Conservation (phyloP, 73 alveolate species). For the Effrenium voratum region DNA sequence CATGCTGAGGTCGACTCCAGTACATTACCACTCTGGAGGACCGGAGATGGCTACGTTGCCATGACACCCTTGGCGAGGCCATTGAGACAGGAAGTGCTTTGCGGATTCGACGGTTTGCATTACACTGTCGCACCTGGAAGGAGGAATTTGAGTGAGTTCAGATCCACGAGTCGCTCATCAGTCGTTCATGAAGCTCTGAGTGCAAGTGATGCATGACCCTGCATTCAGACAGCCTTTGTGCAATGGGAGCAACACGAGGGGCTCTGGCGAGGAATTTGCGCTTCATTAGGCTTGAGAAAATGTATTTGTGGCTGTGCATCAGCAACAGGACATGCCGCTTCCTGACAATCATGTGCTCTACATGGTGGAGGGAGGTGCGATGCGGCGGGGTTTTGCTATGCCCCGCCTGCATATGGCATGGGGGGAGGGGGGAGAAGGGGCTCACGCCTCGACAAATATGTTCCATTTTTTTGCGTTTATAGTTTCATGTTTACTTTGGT, state of each 20-base stretch:
- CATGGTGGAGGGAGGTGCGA: slow-evolving; percentile 72
- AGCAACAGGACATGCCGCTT: slow-evolving; percentile 77
- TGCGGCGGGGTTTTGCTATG: neutral
- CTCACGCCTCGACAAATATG: no score
- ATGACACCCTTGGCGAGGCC: neutral
- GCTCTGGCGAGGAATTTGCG: neutral
- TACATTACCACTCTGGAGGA: slow-evolving; percentile 75
- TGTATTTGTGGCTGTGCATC: neutral
- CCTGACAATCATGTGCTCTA: slow-evolving; percentile 85
- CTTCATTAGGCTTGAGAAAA: neutral
- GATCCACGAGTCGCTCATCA: neutral
- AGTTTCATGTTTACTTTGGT: no score
- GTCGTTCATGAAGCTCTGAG: neutral
- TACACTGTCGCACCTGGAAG: neutral
- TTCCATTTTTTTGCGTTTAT: no score
- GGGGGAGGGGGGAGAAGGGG: slow-evolving; percentile 1
- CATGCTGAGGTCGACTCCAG: slow-evolving; percentile 92
- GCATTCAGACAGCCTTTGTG: neutral
- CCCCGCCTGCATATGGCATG: no score
- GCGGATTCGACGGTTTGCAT: neutral
- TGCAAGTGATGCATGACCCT: neutral
- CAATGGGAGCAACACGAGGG: neutral
- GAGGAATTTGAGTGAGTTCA: neutral
- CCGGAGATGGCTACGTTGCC: neutral
- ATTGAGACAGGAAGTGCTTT: neutral